A percentile compares a stretch with the other conserved stretches of the same genome.
Conservation (phyloP, 2,329 filamentous ascomycete species). For the Nemania sp. region DNA sequence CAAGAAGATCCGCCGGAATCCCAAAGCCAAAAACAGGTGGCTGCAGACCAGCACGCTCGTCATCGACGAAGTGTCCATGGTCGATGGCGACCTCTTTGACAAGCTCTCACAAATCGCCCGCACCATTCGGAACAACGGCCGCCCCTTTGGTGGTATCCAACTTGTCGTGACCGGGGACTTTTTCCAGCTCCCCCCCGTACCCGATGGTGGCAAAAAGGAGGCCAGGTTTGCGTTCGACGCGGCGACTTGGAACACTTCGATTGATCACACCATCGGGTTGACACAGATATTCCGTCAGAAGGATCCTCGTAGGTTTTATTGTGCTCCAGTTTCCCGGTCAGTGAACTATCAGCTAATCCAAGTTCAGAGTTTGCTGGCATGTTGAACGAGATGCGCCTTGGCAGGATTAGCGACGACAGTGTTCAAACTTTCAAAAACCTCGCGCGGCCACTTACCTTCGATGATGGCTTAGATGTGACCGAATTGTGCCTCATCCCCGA, state of each 20-base stretch:
- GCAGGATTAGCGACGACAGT: constrained; percentile 75
- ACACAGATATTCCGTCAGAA: constrained; percentile 97
- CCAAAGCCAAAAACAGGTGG: constrained; percentile 88
- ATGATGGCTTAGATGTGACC: constrained; percentile 79
- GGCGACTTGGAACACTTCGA: constrained; percentile 85
- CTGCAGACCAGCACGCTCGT: constrained; percentile 83
- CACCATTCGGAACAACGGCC: constrained; percentile 82
- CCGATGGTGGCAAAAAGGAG: constrained; percentile 67
- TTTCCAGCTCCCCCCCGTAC: constrained; percentile 94
- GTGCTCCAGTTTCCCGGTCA: background rate
- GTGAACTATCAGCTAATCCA: background rate
- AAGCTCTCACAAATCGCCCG: constrained; percentile 90
- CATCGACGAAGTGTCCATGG: constrained; percentile 97
- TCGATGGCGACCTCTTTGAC: constrained; percentile 95
- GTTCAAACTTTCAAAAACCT: constrained; percentile 76
- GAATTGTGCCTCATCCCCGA: constrained; percentile 61
- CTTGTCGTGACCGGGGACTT: constrained; percentile 96
- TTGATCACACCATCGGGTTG: constrained; percentile 92
- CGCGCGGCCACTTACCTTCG: constrained; percentile 69
- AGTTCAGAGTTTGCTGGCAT: constrained; percentile 78
- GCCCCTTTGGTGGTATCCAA: constrained; percentile 94
- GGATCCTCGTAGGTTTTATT: constrained; percentile 62
- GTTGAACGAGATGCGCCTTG: constrained; percentile 97
- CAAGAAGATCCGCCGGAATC: constrained; percentile 87
- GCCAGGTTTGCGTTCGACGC: constrained; percentile 94